Base-by-base conservation (phyloP, 805 yeast species). In the Hyphopichia homilentoma region DNA sequence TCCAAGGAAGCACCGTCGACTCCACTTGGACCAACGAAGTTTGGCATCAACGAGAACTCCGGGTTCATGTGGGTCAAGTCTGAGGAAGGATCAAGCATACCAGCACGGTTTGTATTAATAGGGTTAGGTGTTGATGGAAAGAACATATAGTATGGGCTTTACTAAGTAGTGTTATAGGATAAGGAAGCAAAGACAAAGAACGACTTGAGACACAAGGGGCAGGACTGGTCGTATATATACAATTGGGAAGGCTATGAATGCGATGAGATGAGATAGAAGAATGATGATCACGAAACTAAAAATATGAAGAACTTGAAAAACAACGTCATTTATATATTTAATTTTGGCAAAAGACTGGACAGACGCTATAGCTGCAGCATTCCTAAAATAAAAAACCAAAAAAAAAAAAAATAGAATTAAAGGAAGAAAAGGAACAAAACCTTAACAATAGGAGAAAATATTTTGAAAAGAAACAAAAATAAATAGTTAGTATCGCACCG, bases 21-120 rank as follows among this genome's bases (percentile, higher is more conserved):
- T 25, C 28, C 28, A 15, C 16, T 25, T 11, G 28, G 16, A 25
- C 14, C 21, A 19, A 27, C 11, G 9, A 27, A 27, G 19, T 9
- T 24, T 12, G 30, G n/a, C 30, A 27, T 27, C 5, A 31, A 31
- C 14, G 39, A 43, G 29, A 34, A 44, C 11, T 44, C 46, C n/a
- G 20, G 15, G 29, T 30, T 41, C 28, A 32, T 21, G 16, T 33
- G 44, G 31, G 26, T 32, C 22, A 40, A 26, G 21, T 44, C 48
- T 25, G 43, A 27, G 13, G 21, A 34, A 12, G 44, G 45, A 28
- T 45, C 52, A 29, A 43, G 35, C 49, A 43, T 45, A 26, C 40
- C 47, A 33, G 40, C 34, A 26, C 43, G 43, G 27, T 29, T 40
- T 16, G 35, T 31, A 13, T 30, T 35, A 20, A 32, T 15, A 12